Evolutionary conservation across 495 filamentous ascomycete species (phyloP).

Genomic region (Letharia columbiana): DNA sequence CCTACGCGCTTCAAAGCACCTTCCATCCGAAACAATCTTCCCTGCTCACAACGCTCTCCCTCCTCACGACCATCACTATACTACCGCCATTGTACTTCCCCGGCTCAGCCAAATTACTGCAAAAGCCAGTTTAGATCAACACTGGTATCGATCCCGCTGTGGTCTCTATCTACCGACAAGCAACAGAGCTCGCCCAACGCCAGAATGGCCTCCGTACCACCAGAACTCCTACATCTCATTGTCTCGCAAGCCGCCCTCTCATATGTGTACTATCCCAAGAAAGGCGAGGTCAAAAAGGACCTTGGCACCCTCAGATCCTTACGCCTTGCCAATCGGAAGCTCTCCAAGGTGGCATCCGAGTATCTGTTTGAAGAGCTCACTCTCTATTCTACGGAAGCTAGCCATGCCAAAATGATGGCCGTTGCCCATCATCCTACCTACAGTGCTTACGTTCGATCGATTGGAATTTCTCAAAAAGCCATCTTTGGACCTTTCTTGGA

Average conservation of each 20-base stretch:
- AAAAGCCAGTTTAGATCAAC: too few relatives aligned
- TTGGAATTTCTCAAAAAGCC: not conserved
- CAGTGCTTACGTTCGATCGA: not conserved
- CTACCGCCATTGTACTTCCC: too few relatives aligned
- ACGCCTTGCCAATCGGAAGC: not conserved
- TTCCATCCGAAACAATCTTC: too few relatives aligned
- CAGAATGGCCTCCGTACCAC: not conserved
- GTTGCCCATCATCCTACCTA: conserved; percentile 2
- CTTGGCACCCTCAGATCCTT: not conserved
- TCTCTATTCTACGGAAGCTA: not conserved
- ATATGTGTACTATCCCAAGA: not conserved
- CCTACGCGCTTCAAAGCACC: too few relatives aligned
- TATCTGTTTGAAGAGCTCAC: conserved; percentile 1
- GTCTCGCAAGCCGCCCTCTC: not conserved
- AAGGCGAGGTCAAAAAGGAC: not conserved
- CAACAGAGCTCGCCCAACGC: not conserved
- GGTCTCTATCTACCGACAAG: too few relatives aligned
- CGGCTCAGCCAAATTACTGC: too few relatives aligned
- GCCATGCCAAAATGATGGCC: conserved; percentile 1
- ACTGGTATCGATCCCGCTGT: too few relatives aligned
- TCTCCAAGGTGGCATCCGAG: not conserved
- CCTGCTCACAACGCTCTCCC: too few relatives aligned
- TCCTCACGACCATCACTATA: too few relatives aligned
- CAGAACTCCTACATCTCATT: not conserved
- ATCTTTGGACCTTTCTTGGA: not conserved